Conservation (phyloP, 192 early-diverging fungal species). For the Irineochytrium annulatum region DNA sequence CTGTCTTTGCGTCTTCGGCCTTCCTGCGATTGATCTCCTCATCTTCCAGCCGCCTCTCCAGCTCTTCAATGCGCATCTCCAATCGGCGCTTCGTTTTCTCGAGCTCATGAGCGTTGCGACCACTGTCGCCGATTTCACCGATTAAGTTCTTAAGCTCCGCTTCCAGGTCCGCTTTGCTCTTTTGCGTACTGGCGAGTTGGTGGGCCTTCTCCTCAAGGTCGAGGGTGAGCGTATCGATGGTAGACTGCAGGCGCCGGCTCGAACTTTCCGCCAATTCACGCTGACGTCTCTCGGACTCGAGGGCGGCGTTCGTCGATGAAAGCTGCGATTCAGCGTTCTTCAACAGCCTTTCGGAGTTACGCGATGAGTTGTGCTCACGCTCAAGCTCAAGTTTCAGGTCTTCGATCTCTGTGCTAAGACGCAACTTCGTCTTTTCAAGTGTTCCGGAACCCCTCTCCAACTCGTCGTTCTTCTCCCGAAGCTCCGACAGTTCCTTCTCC, state of each 20-base stretch:
- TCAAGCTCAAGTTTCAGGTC: conserved; percentile 71
- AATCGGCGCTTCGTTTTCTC: conserved; percentile 63
- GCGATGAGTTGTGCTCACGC: conserved; percentile 65
- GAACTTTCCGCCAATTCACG: conserved; percentile 59
- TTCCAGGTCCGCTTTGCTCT: conserved; percentile 64
- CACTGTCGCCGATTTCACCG: conserved; percentile 71
- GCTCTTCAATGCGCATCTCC: conserved; percentile 54
- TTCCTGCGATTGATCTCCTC: conserved; percentile 51
- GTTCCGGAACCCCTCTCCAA: conserved; percentile 50
- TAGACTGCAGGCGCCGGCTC: conserved; percentile 53
- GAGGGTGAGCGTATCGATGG: conserved; percentile 50
- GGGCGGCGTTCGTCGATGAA: conserved; percentile 39
- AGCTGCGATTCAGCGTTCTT: conserved; percentile 62
- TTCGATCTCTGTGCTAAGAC: conserved; percentile 68
- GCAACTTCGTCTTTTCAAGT: conserved; percentile 67
- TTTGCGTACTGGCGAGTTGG: conserved; percentile 50
- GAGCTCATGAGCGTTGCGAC: conserved; percentile 71
- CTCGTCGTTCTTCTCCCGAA: conserved; percentile 61
- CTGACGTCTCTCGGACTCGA: conserved; percentile 57
- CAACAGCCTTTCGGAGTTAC: conserved; percentile 58
- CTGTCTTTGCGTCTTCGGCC: conserved; percentile 55
- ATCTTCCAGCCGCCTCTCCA: conserved; percentile 59
- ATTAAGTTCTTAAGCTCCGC: conserved; percentile 62
- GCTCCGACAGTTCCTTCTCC: conserved; percentile 62
- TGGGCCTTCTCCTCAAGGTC: conserved; percentile 56